phyloP scores from a whole-genome alignment of 2,329 filamentous ascomycete genomes.

The Macroventuria anomochaeta region DNA sequence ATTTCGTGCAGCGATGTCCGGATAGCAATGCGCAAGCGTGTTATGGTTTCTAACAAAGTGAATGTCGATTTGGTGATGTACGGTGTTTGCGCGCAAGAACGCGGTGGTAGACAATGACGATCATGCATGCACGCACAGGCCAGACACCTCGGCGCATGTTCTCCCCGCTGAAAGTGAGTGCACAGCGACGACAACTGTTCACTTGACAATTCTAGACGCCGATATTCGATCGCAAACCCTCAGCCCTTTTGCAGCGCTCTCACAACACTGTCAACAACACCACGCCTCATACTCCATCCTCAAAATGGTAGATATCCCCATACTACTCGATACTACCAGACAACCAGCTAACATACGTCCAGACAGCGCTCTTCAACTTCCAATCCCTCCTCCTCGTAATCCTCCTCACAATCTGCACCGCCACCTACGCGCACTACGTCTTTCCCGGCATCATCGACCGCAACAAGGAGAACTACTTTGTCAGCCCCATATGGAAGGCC shows the following conservation, averaged over 20 bases:
- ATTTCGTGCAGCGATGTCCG: neutral
- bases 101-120: conserved; percentile 17
- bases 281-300: neutral
- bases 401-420: conserved; percentile 94
- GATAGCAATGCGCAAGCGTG: neutral
- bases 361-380: conserved; percentile 99
- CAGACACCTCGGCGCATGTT: conserved; percentile 13
- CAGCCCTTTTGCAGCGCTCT: neutral
- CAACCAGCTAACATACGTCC: conserved; percentile 10
- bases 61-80: neutral
- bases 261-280: neutral
- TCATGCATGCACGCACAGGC: conserved; percentile 20
- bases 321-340: neutral
- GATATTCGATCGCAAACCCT: neutral
- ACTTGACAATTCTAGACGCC: conserved; percentile 1
- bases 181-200: conserved; percentile 15
- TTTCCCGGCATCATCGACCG: conserved; percentile 89
- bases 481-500: conserved; percentile 94
- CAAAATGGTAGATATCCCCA: conserved; percentile 22
- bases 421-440: conserved; percentile 89
- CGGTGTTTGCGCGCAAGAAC: conserved; percentile 3
- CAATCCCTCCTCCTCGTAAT: conserved; percentile 94
- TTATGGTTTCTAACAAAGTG: neutral
- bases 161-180: conserved; percentile 13
- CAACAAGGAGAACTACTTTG: conserved; percentile 81